Evolutionary conservation across 345 rosid genomes (phyloP), one percentile per base, ranked within the genome.

Genomic region (Cardamine occulta): DNA sequence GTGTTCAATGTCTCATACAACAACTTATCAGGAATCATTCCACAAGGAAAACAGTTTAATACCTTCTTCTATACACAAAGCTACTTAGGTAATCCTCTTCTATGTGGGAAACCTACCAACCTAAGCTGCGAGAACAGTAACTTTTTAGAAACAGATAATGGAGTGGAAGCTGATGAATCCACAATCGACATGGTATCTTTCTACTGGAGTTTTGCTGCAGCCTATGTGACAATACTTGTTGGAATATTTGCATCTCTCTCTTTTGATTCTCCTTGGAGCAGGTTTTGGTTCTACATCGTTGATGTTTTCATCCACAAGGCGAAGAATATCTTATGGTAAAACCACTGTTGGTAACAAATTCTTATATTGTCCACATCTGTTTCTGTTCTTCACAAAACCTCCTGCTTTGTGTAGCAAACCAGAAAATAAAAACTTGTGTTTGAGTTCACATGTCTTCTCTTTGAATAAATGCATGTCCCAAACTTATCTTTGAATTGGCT

Each of bases 251-350:
- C 61, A 3, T 56, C 61, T 2, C 39, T 56, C 39, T 56, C 61
- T 15, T 56, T 56, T 56, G 37, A 56, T 15, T 56, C 61, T 28
- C 37, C 21, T 29, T 56, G 39, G 61, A 56, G 61, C 7, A 56
- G 61, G 3, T 4, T 2, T 3, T 56, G 61, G 61, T 56, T 56
- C 39, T 29, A 15, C 39, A 15, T 15, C 8, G 39, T 56, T 8
- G 21, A 58, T 58, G 15, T 3, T 58, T 32, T 32, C 8, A 4
- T 58, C 15, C 24, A 1, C 24, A 58, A 58, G 63, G 8, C 1
- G 11, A 9, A 0, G 63, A 34, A 59, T 5, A 1, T 58, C 8
- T 32, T 17, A 11, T n/a, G 8, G 26, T 32, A 58, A 58, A 58
- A 49, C 7, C 56, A 14, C 28, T 65, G 42, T 28, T 28, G 29